Evolutionary conservation across 2,329 filamentous ascomycete genomes (phyloP), one percentile per base, ranked within the genome.

Genomic region (Aspergillus aculeatus): DNA sequence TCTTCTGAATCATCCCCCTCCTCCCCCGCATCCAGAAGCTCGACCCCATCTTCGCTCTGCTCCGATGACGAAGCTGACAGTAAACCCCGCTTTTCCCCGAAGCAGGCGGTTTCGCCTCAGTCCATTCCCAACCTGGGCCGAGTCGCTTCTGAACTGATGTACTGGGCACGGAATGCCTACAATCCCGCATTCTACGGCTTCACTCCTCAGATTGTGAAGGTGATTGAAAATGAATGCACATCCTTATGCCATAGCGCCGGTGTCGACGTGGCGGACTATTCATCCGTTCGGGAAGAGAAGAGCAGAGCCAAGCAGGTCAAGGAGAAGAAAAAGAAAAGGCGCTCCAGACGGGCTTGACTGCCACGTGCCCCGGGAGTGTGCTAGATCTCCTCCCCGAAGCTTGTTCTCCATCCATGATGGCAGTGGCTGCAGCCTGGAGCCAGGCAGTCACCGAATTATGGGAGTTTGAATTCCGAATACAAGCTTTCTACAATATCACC

Each of bases 151-250:
- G 74, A 77, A 50, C 70, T 79, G 5, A 74, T 77, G 49, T 78
- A 78, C 61, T 79, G 77, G 77, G 74, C 76, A n/a, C 73, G 73
- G 14, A 74, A 78, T 58, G 76, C 77, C 10, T 78, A 78, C 60
- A 78, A 77, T 52, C 77, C 77, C 1, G 69, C 76, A 7, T 78
- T 77, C 50, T 78, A 78, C 24, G 76, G 77, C 0, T 74, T 79
- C 32, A 77, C 75, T 0, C 63, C 71, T 5, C 66, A 65, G 4
- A 71, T 77, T 12, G 69, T 76, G 9, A 71, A 77, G 6, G 69
- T 75, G 0, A 73, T 78, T 24, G 75, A 78, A 41, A 68, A 72
- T 2, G 75, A 75, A 32, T 78, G 76, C 61, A 71, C 70, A 4
- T 64, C 68, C 3, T 58, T 76, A 2, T 79, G 77, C 58, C 62